Percentiles rank a stretch among this genome's conserved stretches.
phyloP scores from a whole-genome alignment of 2,329 filamentous ascomycete genomes.

The Rachicladosporium sp. region DNA sequence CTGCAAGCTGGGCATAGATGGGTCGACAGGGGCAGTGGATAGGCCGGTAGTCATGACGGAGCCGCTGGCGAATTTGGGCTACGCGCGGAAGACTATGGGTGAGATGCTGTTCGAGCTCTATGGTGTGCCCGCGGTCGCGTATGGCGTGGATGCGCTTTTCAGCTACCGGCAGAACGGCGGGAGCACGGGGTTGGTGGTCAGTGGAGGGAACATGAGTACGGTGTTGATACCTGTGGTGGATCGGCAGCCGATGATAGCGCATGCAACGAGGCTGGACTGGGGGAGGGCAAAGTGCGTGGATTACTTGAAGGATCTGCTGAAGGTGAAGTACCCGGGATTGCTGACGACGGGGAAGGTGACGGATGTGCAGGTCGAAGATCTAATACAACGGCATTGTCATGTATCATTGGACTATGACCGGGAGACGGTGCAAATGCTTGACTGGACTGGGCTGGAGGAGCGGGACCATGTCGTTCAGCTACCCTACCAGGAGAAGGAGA shows the following conservation, averaged over 20 bases:
- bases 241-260: constrained; percentile 68
- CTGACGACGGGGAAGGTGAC: constrained; percentile 57
- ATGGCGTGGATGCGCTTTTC: constrained; percentile 93
- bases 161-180: constrained; percentile 89
- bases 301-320: constrained; percentile 79
- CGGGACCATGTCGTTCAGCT: constrained; percentile 83
- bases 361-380: constrained; percentile 72
- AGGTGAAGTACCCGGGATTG: constrained; percentile 83
- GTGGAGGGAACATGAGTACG: constrained; percentile 84
- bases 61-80: constrained; percentile 78
- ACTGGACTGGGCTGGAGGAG: constrained; percentile 87
- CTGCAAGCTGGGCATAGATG: constrained; percentile 80
- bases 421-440: constrained; percentile 65
- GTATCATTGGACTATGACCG: constrained; percentile 71
- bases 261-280: constrained; percentile 88
- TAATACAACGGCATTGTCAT: constrained; percentile 83
- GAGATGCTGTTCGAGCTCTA: constrained; percentile 97
- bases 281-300: constrained; percentile 82
- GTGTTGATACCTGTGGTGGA: constrained; percentile 91
- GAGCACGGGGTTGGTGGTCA: constrained; percentile 74
- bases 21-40: constrained; percentile 60
- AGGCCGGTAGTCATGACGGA: constrained; percentile 92
- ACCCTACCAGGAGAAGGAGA: constrained; percentile 80
- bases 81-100: constrained; percentile 73
- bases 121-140: constrained; percentile 74